A percentile compares a stretch with the other conserved stretches of the same genome.
These are phyloP conservation scores for Sinapis alba DNA, from an alignment of 441 rosid genomes.

Conservation along the genomic window DNA sequence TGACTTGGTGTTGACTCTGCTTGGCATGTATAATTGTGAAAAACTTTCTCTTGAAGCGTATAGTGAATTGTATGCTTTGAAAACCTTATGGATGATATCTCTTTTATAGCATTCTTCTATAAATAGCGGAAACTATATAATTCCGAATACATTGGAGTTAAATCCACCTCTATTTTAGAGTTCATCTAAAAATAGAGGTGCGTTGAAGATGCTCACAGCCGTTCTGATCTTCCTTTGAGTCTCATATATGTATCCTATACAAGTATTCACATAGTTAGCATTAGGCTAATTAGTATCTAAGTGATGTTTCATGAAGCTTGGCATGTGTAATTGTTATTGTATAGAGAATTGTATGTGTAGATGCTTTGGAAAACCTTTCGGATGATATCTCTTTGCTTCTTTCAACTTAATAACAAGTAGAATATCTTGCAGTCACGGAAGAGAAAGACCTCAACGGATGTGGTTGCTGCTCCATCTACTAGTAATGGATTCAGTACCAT, in stretches of 20 bases:
- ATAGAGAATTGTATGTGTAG: background rate
- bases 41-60: background rate
- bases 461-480: slow-evolving; percentile 47
- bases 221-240: background rate
- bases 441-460: slow-evolving; percentile 53
- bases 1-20: too few species aligned
- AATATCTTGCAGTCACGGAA: slow-evolving; percentile 54
- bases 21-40: background rate
- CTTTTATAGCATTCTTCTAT: background rate
- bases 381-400: background rate
- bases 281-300: slow-evolving; percentile 14
- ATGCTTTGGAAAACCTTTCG: background rate
- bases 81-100: background rate
- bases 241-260: background rate
- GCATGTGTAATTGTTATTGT: background rate
- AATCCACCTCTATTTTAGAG: too few species aligned
- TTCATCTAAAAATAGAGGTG: too few species aligned
- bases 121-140: too few species aligned
- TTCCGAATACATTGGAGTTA: too few species aligned
- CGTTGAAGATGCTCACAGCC: background rate
- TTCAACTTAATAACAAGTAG: slow-evolving; percentile 28
- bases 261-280: background rate
- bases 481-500: slow-evolving; percentile 40
- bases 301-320: background rate
- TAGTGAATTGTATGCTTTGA: background rate